Evolutionary conservation across 495 filamentous ascomycete species (phyloP).

Genomic region (Penicillium diatomitis): DNA sequence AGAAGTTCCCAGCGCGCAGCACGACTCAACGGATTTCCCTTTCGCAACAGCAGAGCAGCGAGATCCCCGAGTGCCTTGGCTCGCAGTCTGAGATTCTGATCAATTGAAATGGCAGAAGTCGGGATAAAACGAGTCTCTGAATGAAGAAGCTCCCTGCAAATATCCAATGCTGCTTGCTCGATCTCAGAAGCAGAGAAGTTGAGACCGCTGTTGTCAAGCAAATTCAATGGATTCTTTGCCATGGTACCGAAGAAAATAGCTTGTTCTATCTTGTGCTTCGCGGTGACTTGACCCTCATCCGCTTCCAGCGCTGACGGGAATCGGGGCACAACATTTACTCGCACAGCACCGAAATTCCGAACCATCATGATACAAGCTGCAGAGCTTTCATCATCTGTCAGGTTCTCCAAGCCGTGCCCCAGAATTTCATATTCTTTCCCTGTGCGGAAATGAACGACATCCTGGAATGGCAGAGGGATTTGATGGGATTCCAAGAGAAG

Average conservation of each 20-base stretch:
- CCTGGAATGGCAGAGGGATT: conserved; percentile 61
- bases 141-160: conserved; percentile 74
- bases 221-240: conserved; percentile 69
- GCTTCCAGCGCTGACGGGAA: conserved; percentile 14
- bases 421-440: conserved; percentile 43
- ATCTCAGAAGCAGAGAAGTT: conserved; percentile 60
- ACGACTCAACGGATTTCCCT: conserved; percentile 48
- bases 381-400: conserved; percentile 30
- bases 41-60: conserved; percentile 51
- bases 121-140: conserved; percentile 67
- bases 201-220: conserved; percentile 53
- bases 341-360: conserved; percentile 69
- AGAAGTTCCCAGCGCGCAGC: conserved; percentile 68
- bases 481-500: conserved; percentile 52
- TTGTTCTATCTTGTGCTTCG: conserved; percentile 84
- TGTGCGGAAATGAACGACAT: conserved; percentile 70
- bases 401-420: conserved; percentile 36
- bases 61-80: conserved; percentile 63
- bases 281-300: conserved; percentile 48
- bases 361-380: conserved; percentile 66
- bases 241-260: conserved; percentile 85
- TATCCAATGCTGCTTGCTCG: conserved; percentile 63
- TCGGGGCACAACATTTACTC: conserved; percentile 43
- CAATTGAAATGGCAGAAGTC: conserved; percentile 60
- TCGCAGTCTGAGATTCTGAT: conserved; percentile 66